Percentiles rank a stretch among this genome's conserved stretches.
Conservation (phyloP, 768 basidiomycete genomes). For the Trametes cinnabarina region DNA sequence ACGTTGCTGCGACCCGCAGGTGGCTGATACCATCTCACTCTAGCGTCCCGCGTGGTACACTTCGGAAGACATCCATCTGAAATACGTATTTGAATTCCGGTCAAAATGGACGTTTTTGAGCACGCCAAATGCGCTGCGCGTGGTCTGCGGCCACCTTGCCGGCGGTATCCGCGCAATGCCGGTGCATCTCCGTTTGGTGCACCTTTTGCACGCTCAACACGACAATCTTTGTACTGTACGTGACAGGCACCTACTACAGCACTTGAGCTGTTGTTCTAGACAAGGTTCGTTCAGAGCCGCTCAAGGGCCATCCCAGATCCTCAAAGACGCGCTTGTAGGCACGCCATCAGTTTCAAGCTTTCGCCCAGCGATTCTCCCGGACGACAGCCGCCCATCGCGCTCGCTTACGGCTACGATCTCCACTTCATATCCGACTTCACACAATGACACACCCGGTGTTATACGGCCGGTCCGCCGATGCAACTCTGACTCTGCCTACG, state of each 20-base stretch:
- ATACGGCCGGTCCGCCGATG: slow-evolving; percentile 9
- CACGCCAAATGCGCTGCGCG: neutral
- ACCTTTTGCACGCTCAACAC: neutral
- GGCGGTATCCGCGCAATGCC: neutral
- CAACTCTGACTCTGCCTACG: neutral
- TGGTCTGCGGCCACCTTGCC: neutral
- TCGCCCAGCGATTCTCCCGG: neutral
- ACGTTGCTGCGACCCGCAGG: neutral
- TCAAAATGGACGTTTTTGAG: slow-evolving; percentile 11
- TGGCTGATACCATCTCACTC: neutral
- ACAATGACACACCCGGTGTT: neutral
- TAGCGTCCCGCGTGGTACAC: slow-evolving; percentile 1
- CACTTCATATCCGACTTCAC: slow-evolving; percentile 11
- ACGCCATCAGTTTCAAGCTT: slow-evolving; percentile 22
- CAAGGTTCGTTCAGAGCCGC: slow-evolving; percentile 1
- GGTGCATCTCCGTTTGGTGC: neutral
- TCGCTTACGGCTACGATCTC: slow-evolving; percentile 7
- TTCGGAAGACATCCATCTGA: neutral
- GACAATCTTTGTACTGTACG: neutral
- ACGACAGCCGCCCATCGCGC: slow-evolving; percentile 4
- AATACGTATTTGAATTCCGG: slow-evolving; percentile 1
- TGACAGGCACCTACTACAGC: no score
- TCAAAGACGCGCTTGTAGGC: slow-evolving; percentile 6
- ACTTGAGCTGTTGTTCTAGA: neutral
- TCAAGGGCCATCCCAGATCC: neutral